Evolutionary conservation across 2,329 filamentous ascomycete species (phyloP), one percentile per base, ranked within the genome.

Genomic region (Xylariales sp.): DNA sequence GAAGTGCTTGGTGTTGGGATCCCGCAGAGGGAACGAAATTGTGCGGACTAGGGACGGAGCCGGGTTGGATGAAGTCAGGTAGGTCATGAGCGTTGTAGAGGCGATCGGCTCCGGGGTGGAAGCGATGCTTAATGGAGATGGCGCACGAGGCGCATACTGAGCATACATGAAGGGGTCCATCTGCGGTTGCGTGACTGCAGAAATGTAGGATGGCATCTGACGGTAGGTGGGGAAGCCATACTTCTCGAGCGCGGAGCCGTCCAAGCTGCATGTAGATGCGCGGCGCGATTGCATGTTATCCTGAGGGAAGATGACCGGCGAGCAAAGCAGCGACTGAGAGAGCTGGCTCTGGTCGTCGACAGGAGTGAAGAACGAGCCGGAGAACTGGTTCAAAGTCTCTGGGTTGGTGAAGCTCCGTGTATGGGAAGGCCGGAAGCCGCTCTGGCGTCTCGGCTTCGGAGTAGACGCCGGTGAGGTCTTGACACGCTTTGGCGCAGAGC

Each of bases 211-310:
- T 31, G 86, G 83, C 61, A 88, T 74, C 54, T 86, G 82, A 44
- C 84, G 83, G 65, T 93, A 95, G 34, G 86, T 86, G n/a, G 88
- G 84, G 66, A 88, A 94, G 46, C 83, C 84, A 64, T 82, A 91
- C 51, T 81, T 82, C 53, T 76, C 80, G 42, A 88, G 66, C 25
- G 78, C 71, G 45, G 70, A 68, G 49, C 78, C 77, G 51, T 90
- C 85, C 33, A 90, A 70, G 54, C 77, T 80, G 54, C 79, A 81
- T 32, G 75, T 78, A 15, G 86, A 88, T 8, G 76, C 74, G 33
- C 84, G 79, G 49, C 86, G 71, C 12, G 59, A 53, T 42, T 60
- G 57, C 66, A 52, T 70, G 65, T 52, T 73, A 56, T 65, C 69
- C 38, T 73, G 66, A 34, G 60, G 73, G 51, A 74, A 78, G 46